phyloP scores from a whole-genome alignment of 108 stramenopile species.

The Cyclotella atomus region DNA sequence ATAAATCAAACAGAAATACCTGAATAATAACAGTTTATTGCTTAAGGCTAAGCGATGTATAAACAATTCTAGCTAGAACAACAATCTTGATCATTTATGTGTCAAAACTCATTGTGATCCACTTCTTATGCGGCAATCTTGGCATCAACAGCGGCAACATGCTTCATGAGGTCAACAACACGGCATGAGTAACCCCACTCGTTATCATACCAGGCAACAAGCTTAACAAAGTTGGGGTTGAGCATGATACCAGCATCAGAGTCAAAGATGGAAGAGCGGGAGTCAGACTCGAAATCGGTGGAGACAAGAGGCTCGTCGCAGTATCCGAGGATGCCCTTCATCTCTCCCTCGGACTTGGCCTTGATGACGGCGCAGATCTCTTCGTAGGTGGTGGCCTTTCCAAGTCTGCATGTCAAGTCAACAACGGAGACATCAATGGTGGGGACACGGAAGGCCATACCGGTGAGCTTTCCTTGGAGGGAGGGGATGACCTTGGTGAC shows the following conservation, averaged over 20 bases:
- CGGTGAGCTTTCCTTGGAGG: conserved; percentile 98
- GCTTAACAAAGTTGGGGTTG: conserved; percentile 95
- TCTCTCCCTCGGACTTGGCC: conserved; percentile 88
- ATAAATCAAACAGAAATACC: no score
- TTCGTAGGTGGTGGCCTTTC: conserved; percentile 95
- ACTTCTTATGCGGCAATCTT: conserved; percentile 72
- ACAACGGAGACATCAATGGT: conserved; percentile 99
- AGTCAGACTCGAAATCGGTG: conserved; percentile 95
- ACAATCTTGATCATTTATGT: conserved; percentile 8
- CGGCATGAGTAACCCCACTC: conserved; percentile 96
- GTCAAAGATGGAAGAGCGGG: conserved; percentile 98
- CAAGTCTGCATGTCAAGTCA: conserved; percentile 91
- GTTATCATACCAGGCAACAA: conserved; percentile 97
- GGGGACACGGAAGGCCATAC: conserved; percentile 99
- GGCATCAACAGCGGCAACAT: conserved; percentile 91
- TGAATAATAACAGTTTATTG: neutral
- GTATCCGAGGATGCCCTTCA: conserved; percentile 99
- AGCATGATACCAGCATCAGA: conserved; percentile 98
- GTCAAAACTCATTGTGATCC: neutral
- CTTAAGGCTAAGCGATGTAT: neutral
- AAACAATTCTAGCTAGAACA: conserved; percentile 13
- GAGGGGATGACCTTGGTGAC: conserved; percentile 99
- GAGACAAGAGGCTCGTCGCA: conserved; percentile 97
- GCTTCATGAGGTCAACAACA: conserved; percentile 97
- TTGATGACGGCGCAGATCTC: conserved; percentile 97